phyloP scores from a whole-genome alignment of 441 rosid genomes.

The Euphorbia celastroides region DNA sequence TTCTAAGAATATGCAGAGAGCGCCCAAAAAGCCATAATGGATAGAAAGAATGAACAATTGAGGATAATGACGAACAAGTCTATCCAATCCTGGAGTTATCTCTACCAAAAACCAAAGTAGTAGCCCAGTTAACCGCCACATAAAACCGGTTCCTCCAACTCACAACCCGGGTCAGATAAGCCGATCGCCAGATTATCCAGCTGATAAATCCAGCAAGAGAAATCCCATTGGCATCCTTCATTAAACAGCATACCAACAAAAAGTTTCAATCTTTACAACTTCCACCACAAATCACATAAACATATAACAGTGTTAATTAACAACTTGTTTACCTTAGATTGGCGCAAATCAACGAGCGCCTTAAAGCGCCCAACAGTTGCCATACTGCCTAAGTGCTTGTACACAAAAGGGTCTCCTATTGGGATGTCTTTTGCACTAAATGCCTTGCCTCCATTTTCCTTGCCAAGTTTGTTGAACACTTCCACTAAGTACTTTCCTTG shows the following conservation, averaged over 20 bases:
- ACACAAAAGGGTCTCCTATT: slow-evolving; percentile 75
- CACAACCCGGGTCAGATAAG: slow-evolving; percentile 81
- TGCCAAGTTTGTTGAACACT: slow-evolving; percentile 54
- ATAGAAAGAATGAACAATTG: not conserved
- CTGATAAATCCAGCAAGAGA: slow-evolving; percentile 75
- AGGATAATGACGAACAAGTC: not conserved
- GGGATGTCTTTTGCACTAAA: slow-evolving; percentile 33
- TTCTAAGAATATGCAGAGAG: not conserved
- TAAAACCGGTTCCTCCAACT: slow-evolving; percentile 95
- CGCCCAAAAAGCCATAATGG: not conserved
- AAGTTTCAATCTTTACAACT: not conserved
- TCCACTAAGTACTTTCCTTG: slow-evolving; percentile 73
- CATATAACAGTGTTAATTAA: no score
- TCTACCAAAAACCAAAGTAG: slow-evolving; percentile 86
- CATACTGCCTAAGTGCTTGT: slow-evolving; percentile 88
- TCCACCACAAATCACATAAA: no score
- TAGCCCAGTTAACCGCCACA: slow-evolving; percentile 82
- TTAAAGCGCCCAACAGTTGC: slow-evolving; percentile 86
- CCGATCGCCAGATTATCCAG: slow-evolving; percentile 89
- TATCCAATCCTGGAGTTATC: slow-evolving; percentile 64
- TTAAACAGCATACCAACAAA: not conserved
- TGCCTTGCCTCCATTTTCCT: slow-evolving; percentile 67
- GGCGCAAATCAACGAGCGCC: slow-evolving; percentile 84
- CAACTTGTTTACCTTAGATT: slow-evolving; percentile 51
- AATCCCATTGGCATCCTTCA: slow-evolving; percentile 60